Base-by-base conservation (phyloP, 805 yeast genomes). In the Kodamaea kaohsiungensis region DNA sequence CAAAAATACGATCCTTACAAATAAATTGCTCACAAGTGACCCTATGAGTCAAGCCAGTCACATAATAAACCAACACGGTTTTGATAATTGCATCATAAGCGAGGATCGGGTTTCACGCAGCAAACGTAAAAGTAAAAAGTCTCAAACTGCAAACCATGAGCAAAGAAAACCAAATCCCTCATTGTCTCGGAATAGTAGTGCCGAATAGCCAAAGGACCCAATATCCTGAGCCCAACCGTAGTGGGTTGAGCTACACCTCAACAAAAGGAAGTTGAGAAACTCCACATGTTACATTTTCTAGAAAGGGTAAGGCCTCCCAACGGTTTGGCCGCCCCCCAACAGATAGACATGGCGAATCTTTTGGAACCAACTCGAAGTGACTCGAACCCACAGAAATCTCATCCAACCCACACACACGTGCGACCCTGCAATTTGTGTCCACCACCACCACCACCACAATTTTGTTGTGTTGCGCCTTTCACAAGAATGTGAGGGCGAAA, bases 361-460 rank as follows among this genome's bases (percentile, higher is more conserved):
- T 22, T 30, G 35, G 35, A 48, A 48, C 22, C 35, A 13, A 19
- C 45, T 48, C 45, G 51, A 37, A 38, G 7, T 6, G 27, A 7
- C 37, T 48, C 18, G 50, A 35, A 37, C 18, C 27, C 7, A 17
- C 25, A 22, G 25, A 22, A 22, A 22, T 22, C n/a, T 22, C 25
- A 4, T 3, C 25, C 25, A 22, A 22, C 25, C 25, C 25, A 22
- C 25, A 22, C 6, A 22, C 25, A 22, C 25, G 25, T 22, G 25
- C 25, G 6, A 22, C 25, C 25, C 25, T 22, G 25, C 25, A 22
- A 22, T 22, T 22, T 22, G 25, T 22, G 25, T 4, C 25, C 25
- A 22, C 25, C 25, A 22, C 35, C 39, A n/a, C 52, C 52, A 49
- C 52, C 45, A 49, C 52, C 46, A 49, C 46, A 37, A 16, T 40